A percentile compares a stretch with the other conserved stretches of the same genome.
Evolutionary conservation across 495 filamentous ascomycete genomes (phyloP).

Genomic region (Haplographium delicatum): DNA sequence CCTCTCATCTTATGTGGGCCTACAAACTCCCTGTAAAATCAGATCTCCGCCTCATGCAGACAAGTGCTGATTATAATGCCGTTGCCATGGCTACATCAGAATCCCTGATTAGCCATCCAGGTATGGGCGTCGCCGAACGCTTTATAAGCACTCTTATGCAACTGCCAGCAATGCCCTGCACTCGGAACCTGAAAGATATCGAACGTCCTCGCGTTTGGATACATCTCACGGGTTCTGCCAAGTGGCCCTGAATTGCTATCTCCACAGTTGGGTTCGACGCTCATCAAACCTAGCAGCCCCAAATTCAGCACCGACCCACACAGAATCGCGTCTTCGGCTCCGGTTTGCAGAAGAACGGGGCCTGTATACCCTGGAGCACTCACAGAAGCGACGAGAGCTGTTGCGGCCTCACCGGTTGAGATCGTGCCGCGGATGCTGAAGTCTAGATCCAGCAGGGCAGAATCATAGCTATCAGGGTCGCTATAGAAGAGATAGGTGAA

Average conservation of each 20-base stretch:
- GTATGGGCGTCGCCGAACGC: conserved; percentile 35
- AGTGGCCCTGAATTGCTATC: not conserved
- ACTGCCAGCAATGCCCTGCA: conserved; percentile 47
- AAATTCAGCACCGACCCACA: conserved; percentile 26
- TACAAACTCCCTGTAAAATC: too few species aligned
- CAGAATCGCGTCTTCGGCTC: conserved; percentile 7
- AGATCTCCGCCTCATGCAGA: too few species aligned
- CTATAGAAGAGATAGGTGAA: conserved; percentile 37
- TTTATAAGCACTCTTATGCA: conserved; percentile 42
- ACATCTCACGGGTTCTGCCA: too few species aligned
- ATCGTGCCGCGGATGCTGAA: conserved; percentile 3
- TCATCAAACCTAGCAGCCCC: not conserved
- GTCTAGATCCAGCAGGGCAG: not conserved
- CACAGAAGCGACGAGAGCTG: conserved; percentile 18
- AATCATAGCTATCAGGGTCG: conserved; percentile 24
- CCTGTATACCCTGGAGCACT: conserved; percentile 4
- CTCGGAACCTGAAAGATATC: conserved; percentile 40
- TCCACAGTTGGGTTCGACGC: not conserved
- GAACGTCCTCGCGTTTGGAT: conserved; percentile 6
- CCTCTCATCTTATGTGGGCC: too few species aligned
- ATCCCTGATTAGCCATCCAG: conserved; percentile 16
- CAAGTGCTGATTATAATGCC: too few species aligned
- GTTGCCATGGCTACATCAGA: too few species aligned
- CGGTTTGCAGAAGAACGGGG: conserved; percentile 12
- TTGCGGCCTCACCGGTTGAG: conserved; percentile 30